These are phyloP conservation scores for Silene latifolia DNA, from an alignment of 148 eudicot species.

Conservation along the genomic window DNA sequence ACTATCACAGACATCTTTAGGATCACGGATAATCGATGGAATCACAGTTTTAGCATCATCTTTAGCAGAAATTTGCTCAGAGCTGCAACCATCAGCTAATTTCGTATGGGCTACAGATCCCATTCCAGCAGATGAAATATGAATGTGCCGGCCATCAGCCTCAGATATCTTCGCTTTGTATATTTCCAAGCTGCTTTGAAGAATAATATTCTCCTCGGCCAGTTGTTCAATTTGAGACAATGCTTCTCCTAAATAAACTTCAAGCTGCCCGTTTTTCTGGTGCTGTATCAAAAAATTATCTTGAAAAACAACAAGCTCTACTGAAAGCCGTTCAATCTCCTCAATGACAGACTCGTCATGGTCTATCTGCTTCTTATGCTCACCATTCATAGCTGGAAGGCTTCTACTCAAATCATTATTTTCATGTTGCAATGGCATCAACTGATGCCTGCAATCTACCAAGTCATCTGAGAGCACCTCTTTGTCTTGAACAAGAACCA, in stretches of 20 bases:
- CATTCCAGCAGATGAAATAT: conserved; percentile 29
- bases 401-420: conserved; percentile 23
- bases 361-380: conserved; percentile 37
- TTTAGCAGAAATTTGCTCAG: conserved; percentile 13
- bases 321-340: conserved; percentile 42
- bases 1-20: conserved; percentile 15
- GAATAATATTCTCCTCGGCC: conserved; percentile 51
- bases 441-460: conserved; percentile 14
- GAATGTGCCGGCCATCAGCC: conserved; percentile 25
- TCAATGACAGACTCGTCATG: conserved; percentile 29
- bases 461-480: conserved; percentile 6
- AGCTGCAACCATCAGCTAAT: conserved; percentile 24
- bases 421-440: neutral
- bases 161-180: conserved; percentile 35
- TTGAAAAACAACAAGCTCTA: conserved; percentile 37
- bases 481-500: conserved; percentile 1
- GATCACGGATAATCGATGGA: conserved; percentile 11
- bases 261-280: conserved; percentile 35
- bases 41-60: conserved; percentile 16
- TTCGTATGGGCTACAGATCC: conserved; percentile 15
- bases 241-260: conserved; percentile 53
- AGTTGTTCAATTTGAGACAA: conserved; percentile 47
- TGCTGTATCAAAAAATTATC: conserved; percentile 45
- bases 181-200: conserved; percentile 40
- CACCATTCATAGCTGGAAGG: conserved; percentile 34